Conservation (phyloP, 805 yeast species). For the Ogataea methanolica region DNA sequence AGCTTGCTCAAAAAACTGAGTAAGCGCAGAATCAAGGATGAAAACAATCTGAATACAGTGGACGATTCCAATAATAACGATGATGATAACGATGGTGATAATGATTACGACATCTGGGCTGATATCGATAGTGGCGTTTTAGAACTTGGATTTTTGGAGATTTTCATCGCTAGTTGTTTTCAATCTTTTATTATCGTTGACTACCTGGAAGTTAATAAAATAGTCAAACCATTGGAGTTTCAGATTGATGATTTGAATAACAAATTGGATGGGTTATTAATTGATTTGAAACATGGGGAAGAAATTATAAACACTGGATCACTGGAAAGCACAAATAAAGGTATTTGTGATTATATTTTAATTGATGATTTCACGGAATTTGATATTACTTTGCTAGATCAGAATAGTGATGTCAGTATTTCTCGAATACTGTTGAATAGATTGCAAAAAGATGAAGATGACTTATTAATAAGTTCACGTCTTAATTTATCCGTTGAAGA, state of each 20-base stretch:
- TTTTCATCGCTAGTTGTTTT: conserved; percentile 1
- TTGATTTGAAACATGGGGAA: not conserved
- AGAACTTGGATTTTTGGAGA: conserved; percentile 4
- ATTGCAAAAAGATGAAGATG: not conserved
- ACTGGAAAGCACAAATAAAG: no score
- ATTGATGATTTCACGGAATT: not conserved
- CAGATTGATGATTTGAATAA: not conserved
- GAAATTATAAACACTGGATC: no score
- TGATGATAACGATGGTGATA: not conserved
- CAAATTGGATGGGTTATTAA: not conserved
- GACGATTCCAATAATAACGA: not conserved
- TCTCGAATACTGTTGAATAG: not conserved
- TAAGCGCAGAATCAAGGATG: no score
- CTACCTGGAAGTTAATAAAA: not conserved
- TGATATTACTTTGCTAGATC: not conserved
- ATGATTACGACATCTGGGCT: not conserved
- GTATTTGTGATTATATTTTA: not conserved
- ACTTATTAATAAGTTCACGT: not conserved
- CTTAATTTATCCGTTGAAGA: not conserved
- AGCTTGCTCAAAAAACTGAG: not conserved
- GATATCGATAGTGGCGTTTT: not conserved
- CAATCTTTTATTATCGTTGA: not conserved
- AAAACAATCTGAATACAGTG: no score
- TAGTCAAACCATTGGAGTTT: not conserved
- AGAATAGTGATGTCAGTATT: not conserved